These are phyloP conservation scores for Alternaria ventricosa DNA, from an alignment of 2,329 filamentous ascomycete genomes.

Conservation along the genomic window DNA sequence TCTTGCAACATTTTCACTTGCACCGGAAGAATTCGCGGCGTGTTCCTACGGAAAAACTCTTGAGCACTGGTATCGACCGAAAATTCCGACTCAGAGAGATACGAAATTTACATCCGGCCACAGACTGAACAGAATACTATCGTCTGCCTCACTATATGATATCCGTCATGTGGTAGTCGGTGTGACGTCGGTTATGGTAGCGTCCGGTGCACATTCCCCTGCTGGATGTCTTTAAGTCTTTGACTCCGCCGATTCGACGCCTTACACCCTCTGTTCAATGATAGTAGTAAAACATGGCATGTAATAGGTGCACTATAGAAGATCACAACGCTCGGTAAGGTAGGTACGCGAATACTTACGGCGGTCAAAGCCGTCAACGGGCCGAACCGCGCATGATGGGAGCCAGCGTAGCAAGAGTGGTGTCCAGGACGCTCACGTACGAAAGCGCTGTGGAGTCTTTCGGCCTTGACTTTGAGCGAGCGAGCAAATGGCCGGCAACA, in stretches of 20 bases:
- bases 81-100: neutral
- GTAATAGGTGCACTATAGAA: neutral
- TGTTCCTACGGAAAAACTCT: neutral
- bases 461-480: neutral
- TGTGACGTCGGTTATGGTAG: neutral
- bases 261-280: neutral
- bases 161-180: neutral
- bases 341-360: neutral
- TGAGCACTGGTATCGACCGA: neutral
- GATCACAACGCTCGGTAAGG: neutral
- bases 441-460: neutral
- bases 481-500: neutral
- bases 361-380: neutral
- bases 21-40: neutral
- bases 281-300: neutral
- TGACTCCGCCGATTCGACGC: neutral
- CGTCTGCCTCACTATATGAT: neutral
- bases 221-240: neutral
- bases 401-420: neutral
- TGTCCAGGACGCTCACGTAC: neutral
- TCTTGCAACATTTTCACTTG: neutral
- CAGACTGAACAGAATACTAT: neutral
- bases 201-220: neutral
- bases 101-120: neutral
- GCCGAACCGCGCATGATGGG: slow-evolving; percentile 2